A percentile compares a stretch with the other conserved stretches of the same genome.
phyloP scores from a whole-genome alignment of 2,329 filamentous ascomycete genomes.

The Aspergillus pseudotamarii region DNA sequence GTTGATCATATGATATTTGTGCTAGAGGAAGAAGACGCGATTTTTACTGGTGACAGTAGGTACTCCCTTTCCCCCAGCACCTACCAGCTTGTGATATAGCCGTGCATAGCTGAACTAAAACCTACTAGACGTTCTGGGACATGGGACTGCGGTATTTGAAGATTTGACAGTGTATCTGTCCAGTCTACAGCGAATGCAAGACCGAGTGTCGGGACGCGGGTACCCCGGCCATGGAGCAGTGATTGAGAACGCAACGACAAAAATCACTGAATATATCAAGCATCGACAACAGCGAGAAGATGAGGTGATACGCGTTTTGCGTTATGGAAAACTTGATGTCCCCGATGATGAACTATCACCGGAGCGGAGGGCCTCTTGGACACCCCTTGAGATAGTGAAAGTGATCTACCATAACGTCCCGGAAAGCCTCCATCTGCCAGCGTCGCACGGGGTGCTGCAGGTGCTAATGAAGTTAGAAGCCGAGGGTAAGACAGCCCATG shows the following conservation, averaged over 20 bases:
- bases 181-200: conserved; percentile 70
- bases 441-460: conserved; percentile 74
- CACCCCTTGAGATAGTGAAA: conserved; percentile 80
- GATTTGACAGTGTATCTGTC: conserved; percentile 69
- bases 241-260: conserved; percentile 70
- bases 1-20: conserved; percentile 79
- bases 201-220: conserved; percentile 62
- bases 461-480: conserved; percentile 76
- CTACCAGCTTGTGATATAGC: background rate
- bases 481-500: conserved; percentile 67
- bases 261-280: conserved; percentile 78
- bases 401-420: conserved; percentile 81
- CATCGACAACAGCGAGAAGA: conserved; percentile 80
- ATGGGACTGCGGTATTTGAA: conserved; percentile 85
- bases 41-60: conserved; percentile 81
- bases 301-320: conserved; percentile 71
- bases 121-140: conserved; percentile 69
- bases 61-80: conserved; percentile 11
- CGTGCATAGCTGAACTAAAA: background rate
- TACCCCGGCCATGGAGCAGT: conserved; percentile 89
- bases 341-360: conserved; percentile 37
- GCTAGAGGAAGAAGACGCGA: conserved; percentile 73
- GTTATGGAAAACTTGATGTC: conserved; percentile 42
- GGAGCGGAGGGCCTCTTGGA: conserved; percentile 55
- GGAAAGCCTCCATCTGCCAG: conserved; percentile 72